Conservation (phyloP, 805 yeast genomes). For the Candida piceae region DNA sequence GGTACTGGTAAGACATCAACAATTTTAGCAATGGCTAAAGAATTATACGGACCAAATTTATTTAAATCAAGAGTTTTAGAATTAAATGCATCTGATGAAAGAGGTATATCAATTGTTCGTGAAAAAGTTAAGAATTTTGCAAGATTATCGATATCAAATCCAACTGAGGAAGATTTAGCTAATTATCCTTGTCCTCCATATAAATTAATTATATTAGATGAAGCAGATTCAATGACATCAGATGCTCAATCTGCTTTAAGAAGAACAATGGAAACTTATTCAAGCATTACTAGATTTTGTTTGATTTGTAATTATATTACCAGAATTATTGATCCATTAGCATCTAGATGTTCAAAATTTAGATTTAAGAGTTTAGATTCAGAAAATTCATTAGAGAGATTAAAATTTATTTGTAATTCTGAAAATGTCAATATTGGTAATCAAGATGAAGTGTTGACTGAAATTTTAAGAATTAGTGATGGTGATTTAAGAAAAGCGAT, state of each 20-base stretch:
- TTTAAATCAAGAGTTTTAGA: slow-evolving; percentile 71
- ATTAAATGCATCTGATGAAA: slow-evolving; percentile 84
- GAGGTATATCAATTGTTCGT: slow-evolving; percentile 85
- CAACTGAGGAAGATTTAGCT: slow-evolving; percentile 59
- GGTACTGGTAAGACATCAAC: slow-evolving; percentile 94
- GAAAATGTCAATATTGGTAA: slow-evolving; percentile 40
- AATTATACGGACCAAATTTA: slow-evolving; percentile 69
- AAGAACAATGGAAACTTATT: slow-evolving; percentile 89
- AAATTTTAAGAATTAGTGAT: slow-evolving; percentile 64
- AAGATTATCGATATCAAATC: slow-evolving; percentile 75
- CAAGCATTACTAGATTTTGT: slow-evolving; percentile 88
- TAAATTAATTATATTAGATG: slow-evolving; percentile 87
- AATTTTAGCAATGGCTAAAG: slow-evolving; percentile 74
- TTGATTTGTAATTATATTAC: slow-evolving; percentile 95
- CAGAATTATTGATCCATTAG: slow-evolving; percentile 92
- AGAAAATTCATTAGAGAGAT: slow-evolving; percentile 62
- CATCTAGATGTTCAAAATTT: slow-evolving; percentile 94
- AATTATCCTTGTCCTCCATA: slow-evolving; percentile 96
- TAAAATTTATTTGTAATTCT: slow-evolving; percentile 52
- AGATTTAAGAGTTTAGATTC: slow-evolving; percentile 78
- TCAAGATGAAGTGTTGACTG: slow-evolving; percentile 50
- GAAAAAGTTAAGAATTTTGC: slow-evolving; percentile 86
- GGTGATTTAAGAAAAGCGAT: slow-evolving; percentile 96
- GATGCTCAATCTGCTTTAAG: slow-evolving; percentile 95
- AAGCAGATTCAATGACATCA: slow-evolving; percentile 96